phyloP scores from a whole-genome alignment of 1,139 yeast genomes.

The Diutina catenulata region DNA sequence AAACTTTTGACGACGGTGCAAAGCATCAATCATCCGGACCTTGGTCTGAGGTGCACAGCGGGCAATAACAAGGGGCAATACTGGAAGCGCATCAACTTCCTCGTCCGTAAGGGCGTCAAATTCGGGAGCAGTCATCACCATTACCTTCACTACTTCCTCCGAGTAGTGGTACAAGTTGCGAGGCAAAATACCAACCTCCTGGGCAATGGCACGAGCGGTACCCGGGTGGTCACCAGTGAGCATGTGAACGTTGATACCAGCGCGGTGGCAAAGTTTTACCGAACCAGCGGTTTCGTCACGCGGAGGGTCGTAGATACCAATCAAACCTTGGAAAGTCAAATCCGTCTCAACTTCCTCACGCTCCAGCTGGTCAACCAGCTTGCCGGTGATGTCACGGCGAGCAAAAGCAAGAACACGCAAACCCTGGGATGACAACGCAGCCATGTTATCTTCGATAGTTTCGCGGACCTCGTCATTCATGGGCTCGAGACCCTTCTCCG shows the following conservation, averaged over 20 bases:
- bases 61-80: constrained; percentile 69
- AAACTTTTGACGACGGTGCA: constrained; percentile 58
- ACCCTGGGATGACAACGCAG: constrained; percentile 54
- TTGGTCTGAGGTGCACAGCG: constrained; percentile 82
- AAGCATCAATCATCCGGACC: constrained; percentile 74
- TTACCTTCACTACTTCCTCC: constrained; percentile 45
- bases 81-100: constrained; percentile 56
- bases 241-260: constrained; percentile 79
- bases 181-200: constrained; percentile 78
- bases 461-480: constrained; percentile 30
- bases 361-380: constrained; percentile 15
- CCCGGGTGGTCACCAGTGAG: constrained; percentile 80
- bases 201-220: constrained; percentile 74
- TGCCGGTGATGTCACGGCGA: constrained; percentile 16
- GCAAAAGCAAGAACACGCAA: constrained; percentile 70
- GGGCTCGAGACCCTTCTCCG: constrained; percentile 18
- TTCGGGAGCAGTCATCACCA: constrained; percentile 70
- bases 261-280: constrained; percentile 57
- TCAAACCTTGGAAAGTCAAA: constrained; percentile 53
- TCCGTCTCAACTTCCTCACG: constrained; percentile 45
- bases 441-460: constrained; percentile 45
- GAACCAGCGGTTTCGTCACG: constrained; percentile 60
- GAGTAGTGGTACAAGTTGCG: constrained; percentile 52
- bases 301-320: constrained; percentile 81
- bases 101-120: constrained; percentile 55